phyloP scores from a whole-genome alignment of 192 early-diverging fungal genomes.

The Polychytrium aggregatum region DNA sequence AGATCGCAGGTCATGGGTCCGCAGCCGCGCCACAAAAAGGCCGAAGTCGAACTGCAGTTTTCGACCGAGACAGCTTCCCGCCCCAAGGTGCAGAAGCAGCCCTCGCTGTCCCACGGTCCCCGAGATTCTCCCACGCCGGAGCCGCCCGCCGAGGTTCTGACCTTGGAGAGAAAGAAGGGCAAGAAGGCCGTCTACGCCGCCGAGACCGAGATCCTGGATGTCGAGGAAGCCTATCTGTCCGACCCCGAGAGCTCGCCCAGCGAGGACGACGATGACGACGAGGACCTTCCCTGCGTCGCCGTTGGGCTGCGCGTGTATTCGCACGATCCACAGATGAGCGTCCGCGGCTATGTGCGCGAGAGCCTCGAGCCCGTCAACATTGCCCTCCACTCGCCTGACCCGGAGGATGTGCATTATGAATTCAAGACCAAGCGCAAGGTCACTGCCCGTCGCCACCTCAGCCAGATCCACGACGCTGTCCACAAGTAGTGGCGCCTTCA shows the following conservation, averaged over 20 bases:
- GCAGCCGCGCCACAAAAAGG: too few species aligned
- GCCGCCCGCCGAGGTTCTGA: neutral
- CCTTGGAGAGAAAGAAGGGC: neutral
- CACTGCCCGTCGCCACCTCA: too few species aligned
- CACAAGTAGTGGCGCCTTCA: too few species aligned
- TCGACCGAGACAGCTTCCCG: too few species aligned
- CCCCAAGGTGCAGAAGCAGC: too few species aligned
- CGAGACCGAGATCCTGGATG: neutral
- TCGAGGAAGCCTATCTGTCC: neutral
- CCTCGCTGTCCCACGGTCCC: too few species aligned
- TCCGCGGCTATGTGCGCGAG: neutral
- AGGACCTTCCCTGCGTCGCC: too few species aligned
- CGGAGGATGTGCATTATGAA: conserved; percentile 2
- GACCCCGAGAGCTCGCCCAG: neutral
- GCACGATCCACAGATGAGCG: neutral
- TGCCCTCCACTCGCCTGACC: neutral
- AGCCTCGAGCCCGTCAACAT: neutral
- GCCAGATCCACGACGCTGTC: too few species aligned
- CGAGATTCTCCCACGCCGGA: neutral
- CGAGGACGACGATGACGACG: neutral
- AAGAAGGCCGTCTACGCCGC: neutral
- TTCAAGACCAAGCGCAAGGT: too few species aligned
- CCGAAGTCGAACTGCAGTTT: too few species aligned
- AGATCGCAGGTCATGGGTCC: too few species aligned
- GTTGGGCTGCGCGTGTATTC: conserved; percentile 2